Percentiles rank a stretch among this genome's conserved stretches.
These are phyloP conservation scores for Ilex asprella DNA, from an alignment of 257 asterid species.

Conservation along the genomic window DNA sequence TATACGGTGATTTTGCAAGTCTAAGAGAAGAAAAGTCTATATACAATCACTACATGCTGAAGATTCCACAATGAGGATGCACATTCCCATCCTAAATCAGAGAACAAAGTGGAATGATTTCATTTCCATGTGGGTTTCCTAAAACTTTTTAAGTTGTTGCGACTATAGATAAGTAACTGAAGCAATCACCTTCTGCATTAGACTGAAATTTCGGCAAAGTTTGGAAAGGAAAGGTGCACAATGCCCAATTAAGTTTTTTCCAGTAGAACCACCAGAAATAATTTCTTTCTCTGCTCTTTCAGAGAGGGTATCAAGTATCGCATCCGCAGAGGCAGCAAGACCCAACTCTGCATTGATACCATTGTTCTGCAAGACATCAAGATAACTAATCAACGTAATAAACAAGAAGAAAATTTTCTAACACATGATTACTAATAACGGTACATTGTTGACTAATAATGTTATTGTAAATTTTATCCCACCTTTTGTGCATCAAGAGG, in stretches of 20 bases:
- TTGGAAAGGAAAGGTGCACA: slow-evolving; percentile 68
- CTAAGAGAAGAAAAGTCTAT: no score
- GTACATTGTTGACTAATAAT: background rate
- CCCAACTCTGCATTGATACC: slow-evolving; percentile 86
- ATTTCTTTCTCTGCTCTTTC: slow-evolving; percentile 93
- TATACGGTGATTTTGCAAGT: no score
- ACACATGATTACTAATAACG: background rate
- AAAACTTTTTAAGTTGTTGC: slow-evolving; percentile 3
- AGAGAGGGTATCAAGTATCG: slow-evolving; percentile 67
- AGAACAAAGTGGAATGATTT: background rate
- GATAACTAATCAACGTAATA: slow-evolving; percentile 6
- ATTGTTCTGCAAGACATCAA: slow-evolving; percentile 40
- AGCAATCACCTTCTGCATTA: slow-evolving; percentile 85
- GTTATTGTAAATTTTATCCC: background rate
- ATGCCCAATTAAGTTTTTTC: slow-evolving; percentile 74
- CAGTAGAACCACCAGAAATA: slow-evolving; percentile 51
- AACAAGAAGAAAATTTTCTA: background rate
- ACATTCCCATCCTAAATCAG: background rate
- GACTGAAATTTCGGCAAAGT: slow-evolving; percentile 74
- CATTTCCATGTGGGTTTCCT: background rate
- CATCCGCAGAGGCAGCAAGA: slow-evolving; percentile 89
- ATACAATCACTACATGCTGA: no score
- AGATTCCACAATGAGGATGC: background rate
- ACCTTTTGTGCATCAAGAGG: slow-evolving; percentile 50
- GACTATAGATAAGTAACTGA: slow-evolving; percentile 2